These are phyloP conservation scores for Umbelopsis sp. DNA, from an alignment of 192 early-diverging fungal species.

Conservation along the genomic window DNA sequence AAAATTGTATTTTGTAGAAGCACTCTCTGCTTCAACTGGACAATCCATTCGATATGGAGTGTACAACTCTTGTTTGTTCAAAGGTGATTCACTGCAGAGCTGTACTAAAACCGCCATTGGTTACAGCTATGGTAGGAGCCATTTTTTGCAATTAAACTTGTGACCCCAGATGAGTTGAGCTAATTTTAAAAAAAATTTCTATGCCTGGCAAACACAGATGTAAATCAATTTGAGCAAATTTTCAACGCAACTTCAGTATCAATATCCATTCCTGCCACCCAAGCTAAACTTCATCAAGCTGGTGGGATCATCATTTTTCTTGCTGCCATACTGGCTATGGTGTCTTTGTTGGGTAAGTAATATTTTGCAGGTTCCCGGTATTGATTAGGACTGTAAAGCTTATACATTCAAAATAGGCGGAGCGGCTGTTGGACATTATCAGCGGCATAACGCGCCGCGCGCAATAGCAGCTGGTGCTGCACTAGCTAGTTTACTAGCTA, in stretches of 20 bases:
- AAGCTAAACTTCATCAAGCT: slow-evolving; percentile 16
- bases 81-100: slow-evolving; percentile 8
- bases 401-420: slow-evolving; percentile 1
- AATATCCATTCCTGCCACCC: background rate
- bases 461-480: slow-evolving; percentile 2
- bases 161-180: background rate
- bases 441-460: slow-evolving; percentile 1
- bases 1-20: slow-evolving; percentile 19
- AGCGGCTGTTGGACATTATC: slow-evolving; percentile 5
- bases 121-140: slow-evolving; percentile 3
- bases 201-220: background rate
- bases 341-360: background rate
- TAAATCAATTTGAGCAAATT: background rate
- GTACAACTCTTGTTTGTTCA: slow-evolving; percentile 28
- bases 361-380: background rate
- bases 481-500: background rate
- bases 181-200: too few species aligned
- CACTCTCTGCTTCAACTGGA: slow-evolving; percentile 7
- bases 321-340: slow-evolving; percentile 1
- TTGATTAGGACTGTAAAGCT: background rate
- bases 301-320: background rate
- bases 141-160: background rate
- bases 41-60: slow-evolving; percentile 31
- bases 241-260: background rate
- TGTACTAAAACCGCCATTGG: slow-evolving; percentile 14